Conservation (phyloP, 1,284 basidiomycete genomes). For the Ganoderma multipileum region DNA sequence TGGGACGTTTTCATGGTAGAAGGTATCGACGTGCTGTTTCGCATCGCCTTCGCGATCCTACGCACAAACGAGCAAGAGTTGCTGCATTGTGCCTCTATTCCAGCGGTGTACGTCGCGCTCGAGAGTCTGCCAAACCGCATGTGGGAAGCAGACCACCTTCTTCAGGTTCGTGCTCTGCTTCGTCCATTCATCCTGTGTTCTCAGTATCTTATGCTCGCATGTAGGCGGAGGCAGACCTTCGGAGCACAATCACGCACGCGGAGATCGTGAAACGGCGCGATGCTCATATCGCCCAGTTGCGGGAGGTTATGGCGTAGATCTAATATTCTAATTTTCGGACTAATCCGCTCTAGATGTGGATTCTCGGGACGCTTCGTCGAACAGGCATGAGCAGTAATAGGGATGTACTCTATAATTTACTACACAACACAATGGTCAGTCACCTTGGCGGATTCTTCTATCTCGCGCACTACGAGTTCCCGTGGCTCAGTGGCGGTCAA, state of each 20-base stretch:
- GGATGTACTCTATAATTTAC: conserved; percentile 2
- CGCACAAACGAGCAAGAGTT: conserved; percentile 86
- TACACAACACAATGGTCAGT: not conserved
- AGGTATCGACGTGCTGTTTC: conserved; percentile 92
- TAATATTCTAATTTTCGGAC: not conserved
- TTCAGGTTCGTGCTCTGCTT: conserved; percentile 65
- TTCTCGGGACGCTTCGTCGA: not conserved
- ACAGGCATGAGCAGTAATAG: not conserved
- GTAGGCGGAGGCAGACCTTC: conserved; percentile 75
- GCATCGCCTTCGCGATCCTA: conserved; percentile 88
- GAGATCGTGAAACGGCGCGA: conserved; percentile 76
- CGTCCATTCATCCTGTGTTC: not conserved
- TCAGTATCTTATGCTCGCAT: not conserved
- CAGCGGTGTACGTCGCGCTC: conserved; percentile 86
- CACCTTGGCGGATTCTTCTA: not conserved
- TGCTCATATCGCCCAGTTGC: conserved; percentile 59
- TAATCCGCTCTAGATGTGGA: not conserved
- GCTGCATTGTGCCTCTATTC: conserved; percentile 81
- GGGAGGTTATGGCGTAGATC: conserved; percentile 34
- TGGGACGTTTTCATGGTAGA: conserved; percentile 98
- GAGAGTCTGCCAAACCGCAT: conserved; percentile 89
- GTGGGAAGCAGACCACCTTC: conserved; percentile 90
- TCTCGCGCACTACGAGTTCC: no score
- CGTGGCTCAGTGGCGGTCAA: not conserved
- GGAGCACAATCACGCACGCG: conserved; percentile 65